Evolutionary conservation across 2,329 filamentous ascomycete genomes (phyloP).

Genomic region (Septoria linicola): DNA sequence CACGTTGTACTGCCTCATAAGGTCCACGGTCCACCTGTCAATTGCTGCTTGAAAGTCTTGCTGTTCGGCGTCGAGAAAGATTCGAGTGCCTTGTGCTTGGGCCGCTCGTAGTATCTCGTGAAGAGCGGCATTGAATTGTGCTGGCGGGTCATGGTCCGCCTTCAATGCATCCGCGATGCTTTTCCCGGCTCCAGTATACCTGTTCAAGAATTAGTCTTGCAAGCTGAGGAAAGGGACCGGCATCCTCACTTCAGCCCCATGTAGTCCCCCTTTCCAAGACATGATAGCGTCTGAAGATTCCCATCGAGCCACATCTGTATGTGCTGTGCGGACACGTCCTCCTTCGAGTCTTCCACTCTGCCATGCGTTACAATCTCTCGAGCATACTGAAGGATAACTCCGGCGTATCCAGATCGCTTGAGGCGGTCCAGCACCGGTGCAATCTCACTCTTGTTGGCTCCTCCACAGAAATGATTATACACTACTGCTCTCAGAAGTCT

Average conservation of each 20-base stretch:
- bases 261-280: slow-evolving; percentile 54
- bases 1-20: slow-evolving; percentile 55
- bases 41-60: slow-evolving; percentile 53
- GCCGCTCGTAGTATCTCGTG: slow-evolving; percentile 47
- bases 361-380: slow-evolving; percentile 44
- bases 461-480: slow-evolving; percentile 60
- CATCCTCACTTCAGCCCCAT: slow-evolving; percentile 50
- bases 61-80: slow-evolving; percentile 57
- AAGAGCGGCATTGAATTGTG: slow-evolving; percentile 37
- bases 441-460: slow-evolving; percentile 51
- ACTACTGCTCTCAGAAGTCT: slow-evolving; percentile 49
- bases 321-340: slow-evolving; percentile 33
- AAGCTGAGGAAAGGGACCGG: too few species aligned
- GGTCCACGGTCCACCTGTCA: slow-evolving; percentile 53
- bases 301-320: slow-evolving; percentile 52
- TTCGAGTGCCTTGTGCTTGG: slow-evolving; percentile 44
- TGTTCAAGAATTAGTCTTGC: not conserved
- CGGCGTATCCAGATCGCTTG: slow-evolving; percentile 52
- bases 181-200: slow-evolving; percentile 20
- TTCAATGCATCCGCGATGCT: slow-evolving; percentile 6
- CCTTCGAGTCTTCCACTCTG: slow-evolving; percentile 42
- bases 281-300: slow-evolving; percentile 54
- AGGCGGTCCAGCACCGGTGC: slow-evolving; percentile 47
- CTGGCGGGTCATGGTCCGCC: slow-evolving; percentile 4
- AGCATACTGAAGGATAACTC: slow-evolving; percentile 56